phyloP scores from a whole-genome alignment of 257 asterid genomes.

The Solanum etuberosum region DNA sequence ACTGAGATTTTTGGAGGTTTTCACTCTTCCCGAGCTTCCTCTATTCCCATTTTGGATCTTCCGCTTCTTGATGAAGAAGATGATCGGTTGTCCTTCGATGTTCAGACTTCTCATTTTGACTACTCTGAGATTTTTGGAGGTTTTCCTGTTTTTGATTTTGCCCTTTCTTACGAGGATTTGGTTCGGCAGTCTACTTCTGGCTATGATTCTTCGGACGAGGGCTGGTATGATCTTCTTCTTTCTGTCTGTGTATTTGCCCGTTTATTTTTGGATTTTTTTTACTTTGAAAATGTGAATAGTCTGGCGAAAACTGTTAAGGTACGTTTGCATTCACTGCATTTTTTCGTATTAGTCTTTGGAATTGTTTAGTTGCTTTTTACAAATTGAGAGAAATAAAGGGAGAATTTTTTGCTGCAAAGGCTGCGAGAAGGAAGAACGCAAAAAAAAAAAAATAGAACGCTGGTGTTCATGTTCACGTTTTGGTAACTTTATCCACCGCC shows the following conservation, averaged over 20 bases:
- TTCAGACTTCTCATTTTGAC: constrained; percentile 38
- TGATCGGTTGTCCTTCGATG: constrained; percentile 26
- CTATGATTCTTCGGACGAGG: constrained; percentile 52
- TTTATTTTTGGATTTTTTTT: not conserved
- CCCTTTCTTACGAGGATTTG: constrained; percentile 51
- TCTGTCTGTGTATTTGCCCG: not conserved
- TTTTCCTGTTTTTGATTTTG: constrained; percentile 27
- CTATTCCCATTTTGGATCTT: constrained; percentile 76
- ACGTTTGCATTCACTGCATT: not conserved
- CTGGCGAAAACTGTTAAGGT: not conserved
- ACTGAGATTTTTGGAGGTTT: constrained; percentile 79
- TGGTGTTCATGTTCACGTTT: not conserved
- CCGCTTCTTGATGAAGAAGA: constrained; percentile 28
- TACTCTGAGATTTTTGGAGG: constrained; percentile 68
- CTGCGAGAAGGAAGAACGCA: not conserved
- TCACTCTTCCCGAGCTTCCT: constrained; percentile 58
- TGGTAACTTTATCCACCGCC: not conserved
- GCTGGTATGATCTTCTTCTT: constrained; percentile 34
- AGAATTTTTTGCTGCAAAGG: not conserved
- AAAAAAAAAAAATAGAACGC: no score
- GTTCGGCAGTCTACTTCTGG: constrained; percentile 35
- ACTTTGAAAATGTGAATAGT: not conserved
- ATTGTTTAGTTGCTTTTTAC: not conserved
- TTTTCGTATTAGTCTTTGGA: not conserved
- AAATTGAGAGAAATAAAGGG: no score